A percentile compares a stretch with the other conserved stretches of the same genome.
These are phyloP conservation scores for Suhomyces anneliseae DNA, from an alignment of 1,139 yeast species.

Conservation along the genomic window DNA sequence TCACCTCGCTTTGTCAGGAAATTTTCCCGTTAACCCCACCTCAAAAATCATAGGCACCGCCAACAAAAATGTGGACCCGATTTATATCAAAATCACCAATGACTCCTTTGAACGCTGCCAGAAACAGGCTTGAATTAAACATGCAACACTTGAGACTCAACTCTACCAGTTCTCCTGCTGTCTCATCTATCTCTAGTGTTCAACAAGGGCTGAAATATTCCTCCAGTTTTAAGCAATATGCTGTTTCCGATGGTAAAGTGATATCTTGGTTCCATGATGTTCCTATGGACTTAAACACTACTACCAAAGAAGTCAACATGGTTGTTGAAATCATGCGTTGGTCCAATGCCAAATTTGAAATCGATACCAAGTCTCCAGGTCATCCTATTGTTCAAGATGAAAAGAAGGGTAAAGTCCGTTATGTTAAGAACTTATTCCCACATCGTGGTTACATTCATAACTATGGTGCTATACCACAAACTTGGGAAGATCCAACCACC, in stretches of 20 bases:
- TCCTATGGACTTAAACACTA: conserved; percentile 64
- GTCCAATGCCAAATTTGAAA: conserved; percentile 88
- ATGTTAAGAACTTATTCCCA: conserved; percentile 85
- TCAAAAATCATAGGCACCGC: neutral
- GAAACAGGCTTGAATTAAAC: conserved; percentile 21
- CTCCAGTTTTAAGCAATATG: conserved; percentile 34
- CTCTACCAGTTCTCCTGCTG: conserved; percentile 8
- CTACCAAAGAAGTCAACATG: conserved; percentile 73
- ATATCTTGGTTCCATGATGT: conserved; percentile 78
- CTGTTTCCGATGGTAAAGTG: conserved; percentile 54
- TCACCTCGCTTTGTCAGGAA: neutral
- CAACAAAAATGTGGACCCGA: neutral
- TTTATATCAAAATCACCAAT: neutral
- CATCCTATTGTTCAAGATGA: conserved; percentile 87
- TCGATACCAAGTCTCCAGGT: conserved; percentile 60
- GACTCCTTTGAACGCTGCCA: conserved; percentile 14
- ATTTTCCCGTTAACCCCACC: neutral
- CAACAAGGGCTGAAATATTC: conserved; percentile 39
- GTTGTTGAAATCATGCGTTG: conserved; percentile 90
- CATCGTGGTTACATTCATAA: conserved; percentile 89
- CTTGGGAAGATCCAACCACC: conserved; percentile 86
- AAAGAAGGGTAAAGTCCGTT: conserved; percentile 81
- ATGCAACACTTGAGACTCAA: conserved; percentile 21
- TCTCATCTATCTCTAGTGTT: conserved; percentile 13
- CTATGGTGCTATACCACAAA: conserved; percentile 93